phyloP scores from a whole-genome alignment of 2,329 filamentous ascomycete genomes.

The Alternaria sp. region DNA sequence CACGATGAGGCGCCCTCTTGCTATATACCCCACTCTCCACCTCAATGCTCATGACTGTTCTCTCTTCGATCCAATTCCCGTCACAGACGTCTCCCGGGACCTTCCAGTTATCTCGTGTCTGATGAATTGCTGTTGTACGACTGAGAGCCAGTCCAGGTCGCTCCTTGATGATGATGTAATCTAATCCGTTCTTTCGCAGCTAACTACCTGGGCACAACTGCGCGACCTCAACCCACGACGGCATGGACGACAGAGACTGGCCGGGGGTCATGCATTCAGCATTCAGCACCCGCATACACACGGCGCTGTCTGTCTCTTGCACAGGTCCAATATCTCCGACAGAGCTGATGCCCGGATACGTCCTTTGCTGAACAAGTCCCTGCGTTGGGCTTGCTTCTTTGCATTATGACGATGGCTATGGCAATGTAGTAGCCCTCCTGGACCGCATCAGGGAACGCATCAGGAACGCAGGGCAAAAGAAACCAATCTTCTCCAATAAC shows the following conservation, averaged over 20 bases:
- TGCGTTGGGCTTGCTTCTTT: conserved; percentile 7
- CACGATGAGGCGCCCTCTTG: neutral
- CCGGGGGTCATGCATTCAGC: too few species aligned
- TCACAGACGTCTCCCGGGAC: neutral
- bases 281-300: neutral
- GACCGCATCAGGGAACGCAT: neutral
- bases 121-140: neutral
- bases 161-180: neutral
- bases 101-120: neutral
- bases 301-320: neutral
- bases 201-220: neutral
- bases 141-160: neutral
- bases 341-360: neutral
- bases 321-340: neutral
- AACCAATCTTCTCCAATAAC: neutral
- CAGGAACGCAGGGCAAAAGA: neutral
- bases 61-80: neutral
- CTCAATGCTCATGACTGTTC: neutral
- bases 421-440: neutral
- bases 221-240: neutral
- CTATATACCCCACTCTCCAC: conserved; percentile 4
- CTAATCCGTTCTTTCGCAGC: neutral
- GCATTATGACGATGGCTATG: neutral
- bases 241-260: neutral
- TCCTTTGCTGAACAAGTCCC: neutral